phyloP scores from a whole-genome alignment of 2,329 filamentous ascomycete genomes.

The Penicillium olsonii region DNA sequence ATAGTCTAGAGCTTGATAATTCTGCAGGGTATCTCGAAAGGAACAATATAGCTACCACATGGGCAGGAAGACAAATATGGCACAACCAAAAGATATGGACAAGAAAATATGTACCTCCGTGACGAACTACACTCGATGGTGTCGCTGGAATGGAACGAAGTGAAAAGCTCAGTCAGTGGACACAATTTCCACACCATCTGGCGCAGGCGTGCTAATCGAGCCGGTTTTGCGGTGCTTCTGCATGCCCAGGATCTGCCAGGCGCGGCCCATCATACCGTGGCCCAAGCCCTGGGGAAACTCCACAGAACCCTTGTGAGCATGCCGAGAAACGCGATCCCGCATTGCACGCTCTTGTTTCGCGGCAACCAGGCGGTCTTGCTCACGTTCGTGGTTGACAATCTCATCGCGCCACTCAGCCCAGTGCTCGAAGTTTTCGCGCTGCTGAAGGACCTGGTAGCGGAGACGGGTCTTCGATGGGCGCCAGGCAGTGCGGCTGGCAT shows the following conservation, averaged over 20 bases:
- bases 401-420: slow-evolving; percentile 49
- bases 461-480: slow-evolving; percentile 46
- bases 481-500: slow-evolving; percentile 37
- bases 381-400: slow-evolving; percentile 39
- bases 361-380: slow-evolving; percentile 38
- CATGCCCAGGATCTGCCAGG: slow-evolving; percentile 45
- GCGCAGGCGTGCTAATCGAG: slow-evolving; percentile 12
- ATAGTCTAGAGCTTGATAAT: slow-evolving; percentile 2
- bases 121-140: background rate
- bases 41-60: slow-evolving; percentile 14
- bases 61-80: slow-evolving; percentile 11
- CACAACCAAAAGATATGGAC: slow-evolving; percentile 10
- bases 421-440: slow-evolving; percentile 49
- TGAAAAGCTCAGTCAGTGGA: slow-evolving; percentile 12
- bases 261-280: slow-evolving; percentile 44
- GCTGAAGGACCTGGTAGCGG: slow-evolving; percentile 45
- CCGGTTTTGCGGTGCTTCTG: slow-evolving; percentile 33
- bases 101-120: slow-evolving; percentile 4
- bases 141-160: background rate
- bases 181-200: slow-evolving; percentile 22
- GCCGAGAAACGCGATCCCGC: slow-evolving; percentile 29
- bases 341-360: slow-evolving; percentile 36
- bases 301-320: slow-evolving; percentile 31
- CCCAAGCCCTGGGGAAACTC: slow-evolving; percentile 35
- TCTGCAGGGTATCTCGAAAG: slow-evolving; percentile 11